Evolutionary conservation across 805 yeast genomes (phyloP).

Genomic region (Cyberlindnera suaveolens): DNA sequence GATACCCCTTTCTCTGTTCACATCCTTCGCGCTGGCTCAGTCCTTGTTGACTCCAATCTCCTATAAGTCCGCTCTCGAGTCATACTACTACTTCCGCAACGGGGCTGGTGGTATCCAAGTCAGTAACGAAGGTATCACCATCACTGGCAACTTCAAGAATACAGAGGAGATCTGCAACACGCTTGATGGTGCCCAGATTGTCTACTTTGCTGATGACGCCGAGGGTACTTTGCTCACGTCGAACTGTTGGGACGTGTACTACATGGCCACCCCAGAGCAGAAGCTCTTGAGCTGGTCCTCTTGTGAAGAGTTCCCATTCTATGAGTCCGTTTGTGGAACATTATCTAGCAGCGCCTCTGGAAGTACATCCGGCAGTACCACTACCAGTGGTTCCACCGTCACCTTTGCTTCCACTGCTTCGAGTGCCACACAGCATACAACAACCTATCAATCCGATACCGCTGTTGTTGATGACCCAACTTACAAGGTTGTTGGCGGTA

Average conservation of each 20-base stretch:
- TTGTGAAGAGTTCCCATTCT: constrained; percentile 23
- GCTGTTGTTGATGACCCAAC: constrained; percentile 4
- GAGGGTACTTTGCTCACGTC: constrained; percentile 16
- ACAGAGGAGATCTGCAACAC: constrained; percentile 11
- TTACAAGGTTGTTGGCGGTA: constrained; percentile 2
- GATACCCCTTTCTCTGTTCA: constrained; percentile 13
- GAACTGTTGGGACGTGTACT: constrained; percentile 21
- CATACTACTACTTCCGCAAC: constrained; percentile 18
- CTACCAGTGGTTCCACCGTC: neutral
- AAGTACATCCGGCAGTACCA: constrained; percentile 1
- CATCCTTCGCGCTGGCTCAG: constrained; percentile 18
- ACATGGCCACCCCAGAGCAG: constrained; percentile 11
- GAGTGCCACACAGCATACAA: neutral
- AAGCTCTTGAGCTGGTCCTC: constrained; percentile 16
- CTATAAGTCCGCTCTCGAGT: constrained; percentile 12
- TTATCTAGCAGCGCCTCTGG: neutral
- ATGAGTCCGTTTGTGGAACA: constrained; percentile 11
- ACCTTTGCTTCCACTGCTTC: neutral
- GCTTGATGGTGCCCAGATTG: constrained; percentile 16
- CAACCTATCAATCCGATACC: neutral
- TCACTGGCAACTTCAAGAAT: constrained; percentile 10
- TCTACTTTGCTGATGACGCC: constrained; percentile 13
- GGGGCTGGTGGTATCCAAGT: constrained; percentile 10
- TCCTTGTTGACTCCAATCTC: constrained; percentile 12
- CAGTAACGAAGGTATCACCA: constrained; percentile 11